Evolutionary conservation across 2,329 filamentous ascomycete species (phyloP).

Genomic region (Ceratocystis smalleyi): DNA sequence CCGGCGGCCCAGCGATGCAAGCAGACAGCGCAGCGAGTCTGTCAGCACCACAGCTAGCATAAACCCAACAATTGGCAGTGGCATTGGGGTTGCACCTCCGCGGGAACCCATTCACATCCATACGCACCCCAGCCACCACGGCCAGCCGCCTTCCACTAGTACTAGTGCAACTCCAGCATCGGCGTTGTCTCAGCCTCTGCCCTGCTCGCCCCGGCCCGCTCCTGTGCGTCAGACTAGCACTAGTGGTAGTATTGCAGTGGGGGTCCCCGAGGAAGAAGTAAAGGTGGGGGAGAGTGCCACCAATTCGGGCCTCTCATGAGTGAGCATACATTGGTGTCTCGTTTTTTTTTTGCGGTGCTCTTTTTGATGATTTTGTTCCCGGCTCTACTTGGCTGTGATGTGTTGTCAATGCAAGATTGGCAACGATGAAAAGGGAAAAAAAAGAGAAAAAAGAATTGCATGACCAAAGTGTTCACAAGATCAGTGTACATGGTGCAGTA

Average conservation of each 20-base stretch:
- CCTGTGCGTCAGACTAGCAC: constrained; percentile 31
- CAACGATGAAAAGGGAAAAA: neutral
- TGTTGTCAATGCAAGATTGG: neutral
- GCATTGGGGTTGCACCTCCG: constrained; percentile 18
- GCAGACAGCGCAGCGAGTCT: constrained; percentile 33
- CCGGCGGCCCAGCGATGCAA: constrained; percentile 32
- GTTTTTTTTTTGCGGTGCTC: neutral
- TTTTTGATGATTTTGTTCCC: neutral
- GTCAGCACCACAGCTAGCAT: constrained; percentile 36
- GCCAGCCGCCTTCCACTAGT: constrained; percentile 23
- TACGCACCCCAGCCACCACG: constrained; percentile 20
- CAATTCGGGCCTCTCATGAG: constrained; percentile 27
- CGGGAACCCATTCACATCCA: constrained; percentile 11
- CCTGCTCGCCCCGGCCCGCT: constrained; percentile 27
- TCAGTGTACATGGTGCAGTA: no score
- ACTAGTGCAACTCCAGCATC: neutral
- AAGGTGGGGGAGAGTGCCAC: constrained; percentile 47
- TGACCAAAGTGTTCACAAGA: neutral
- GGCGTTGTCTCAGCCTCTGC: neutral
- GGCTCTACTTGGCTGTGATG: neutral
- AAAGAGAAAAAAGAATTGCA: neutral
- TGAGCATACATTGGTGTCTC: neutral
- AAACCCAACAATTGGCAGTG: constrained; percentile 23
- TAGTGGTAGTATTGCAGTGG: constrained; percentile 32
- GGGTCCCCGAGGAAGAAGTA: constrained; percentile 44